phyloP scores from a whole-genome alignment of 306 rosid species.

The Fagus crenata region DNA sequence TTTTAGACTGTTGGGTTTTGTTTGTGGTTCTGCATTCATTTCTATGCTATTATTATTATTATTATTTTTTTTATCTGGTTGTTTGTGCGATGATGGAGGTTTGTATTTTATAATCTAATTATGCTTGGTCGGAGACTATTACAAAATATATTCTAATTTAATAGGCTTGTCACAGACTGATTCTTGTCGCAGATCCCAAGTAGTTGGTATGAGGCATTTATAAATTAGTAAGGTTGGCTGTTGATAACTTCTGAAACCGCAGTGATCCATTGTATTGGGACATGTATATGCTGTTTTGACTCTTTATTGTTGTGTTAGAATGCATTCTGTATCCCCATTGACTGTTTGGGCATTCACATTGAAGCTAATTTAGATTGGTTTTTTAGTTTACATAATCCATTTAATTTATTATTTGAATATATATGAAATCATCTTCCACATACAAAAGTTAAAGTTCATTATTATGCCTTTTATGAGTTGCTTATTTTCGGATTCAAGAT shows the following conservation, averaged over 20 bases:
- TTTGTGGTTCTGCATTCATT: neutral
- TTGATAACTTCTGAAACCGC: neutral
- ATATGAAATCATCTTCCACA: neutral
- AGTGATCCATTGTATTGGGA: neutral
- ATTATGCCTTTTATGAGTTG: neutral
- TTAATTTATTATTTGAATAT: neutral
- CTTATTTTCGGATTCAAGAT: slow-evolving; percentile 10
- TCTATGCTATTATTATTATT: neutral
- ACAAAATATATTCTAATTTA: neutral
- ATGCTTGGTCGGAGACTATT: no score
- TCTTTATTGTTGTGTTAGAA: neutral
- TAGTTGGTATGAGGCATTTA: neutral
- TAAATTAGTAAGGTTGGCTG: neutral
- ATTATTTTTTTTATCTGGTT: neutral
- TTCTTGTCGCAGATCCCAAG: no score
- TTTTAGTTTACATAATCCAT: neutral
- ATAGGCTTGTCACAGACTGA: neutral
- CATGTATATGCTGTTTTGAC: neutral
- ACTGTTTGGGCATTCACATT: no score
- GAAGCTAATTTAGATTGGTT: neutral
- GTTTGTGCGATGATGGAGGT: neutral
- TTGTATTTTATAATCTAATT: neutral
- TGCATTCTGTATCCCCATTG: neutral
- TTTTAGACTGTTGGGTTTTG: slow-evolving; percentile 9
- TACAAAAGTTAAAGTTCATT: neutral